Base-by-base conservation (phyloP, 768 basidiomycete species). In the Termitomyces sp. region DNA sequence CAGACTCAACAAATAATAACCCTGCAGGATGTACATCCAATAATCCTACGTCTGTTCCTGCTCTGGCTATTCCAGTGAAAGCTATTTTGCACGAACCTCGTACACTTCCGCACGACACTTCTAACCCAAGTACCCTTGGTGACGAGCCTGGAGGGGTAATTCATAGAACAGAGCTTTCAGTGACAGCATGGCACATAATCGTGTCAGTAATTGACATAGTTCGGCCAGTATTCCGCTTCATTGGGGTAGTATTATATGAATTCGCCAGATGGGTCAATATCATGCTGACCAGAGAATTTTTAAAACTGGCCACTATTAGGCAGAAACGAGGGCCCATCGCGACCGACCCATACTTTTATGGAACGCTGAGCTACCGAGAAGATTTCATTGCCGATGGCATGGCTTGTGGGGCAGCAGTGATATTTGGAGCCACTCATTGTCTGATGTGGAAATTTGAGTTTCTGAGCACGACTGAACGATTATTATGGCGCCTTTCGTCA, bases 361-460 rank as follows among this genome's bases (percentile, higher is more conserved):
- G 53, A 10, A 27, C 20, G 18, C 5, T 53, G 16, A 18, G 10
- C 36, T 9, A 14, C 4, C 4, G n/a, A 3, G 58, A 55, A 7
- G 20, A 46, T 5, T 1, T 24, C 8, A 12, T 36, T 12, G 40
- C 50, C 2, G 48, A 46, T 18, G 27, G 9, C 6, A 1, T 52
- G 9, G 53, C 49, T 2, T 46, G 34, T 9, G 49, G 26, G 1
- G 36, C 39, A 16, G 42, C 49, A 2, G 52, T 56, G 6, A 40
- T 65, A 34, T 73, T 71, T 42, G 67, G 71, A 4, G 65, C 48
- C 8, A 60, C 67, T 14, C 71, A 70, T 51, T 69, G 64, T 47
- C 55, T 71, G 30, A 69, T 63, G 10, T 72, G 73, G 72, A n/a
- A 50, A 24, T 67, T 66, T 33, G 16, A 59, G 0, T 73, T 73